Percentiles rank a stretch among this genome's conserved stretches.
Conservation (phyloP, 2,329 filamentous ascomycete species). For the Cryphonectria radicalis region DNA sequence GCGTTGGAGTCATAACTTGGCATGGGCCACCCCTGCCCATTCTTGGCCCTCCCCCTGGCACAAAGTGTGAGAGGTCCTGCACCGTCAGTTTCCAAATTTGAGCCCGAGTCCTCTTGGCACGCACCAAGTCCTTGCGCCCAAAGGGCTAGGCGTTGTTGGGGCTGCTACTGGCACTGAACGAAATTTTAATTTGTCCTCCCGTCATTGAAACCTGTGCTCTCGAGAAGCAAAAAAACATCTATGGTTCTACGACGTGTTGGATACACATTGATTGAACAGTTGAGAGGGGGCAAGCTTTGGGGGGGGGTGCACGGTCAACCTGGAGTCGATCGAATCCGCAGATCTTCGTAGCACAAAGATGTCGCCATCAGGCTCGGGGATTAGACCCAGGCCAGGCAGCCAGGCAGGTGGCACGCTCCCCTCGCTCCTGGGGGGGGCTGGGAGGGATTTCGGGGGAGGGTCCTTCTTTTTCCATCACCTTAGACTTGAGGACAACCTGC, state of each 20-base stretch:
- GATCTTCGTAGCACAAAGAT: background rate
- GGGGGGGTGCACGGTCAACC: background rate
- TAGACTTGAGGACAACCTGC: background rate
- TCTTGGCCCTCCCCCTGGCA: background rate
- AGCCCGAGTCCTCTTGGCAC: constrained; percentile 1
- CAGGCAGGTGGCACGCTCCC: background rate
- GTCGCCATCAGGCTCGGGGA: constrained; percentile 2
- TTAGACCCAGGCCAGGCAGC: background rate
- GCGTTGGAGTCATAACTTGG: background rate
- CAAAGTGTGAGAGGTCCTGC: background rate
- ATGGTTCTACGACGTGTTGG: too few relatives aligned
- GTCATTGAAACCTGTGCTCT: too few relatives aligned
- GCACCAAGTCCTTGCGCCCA: background rate
- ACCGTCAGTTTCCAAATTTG: constrained; percentile 1
- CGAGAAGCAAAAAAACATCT: too few relatives aligned
- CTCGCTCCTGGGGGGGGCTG: background rate
- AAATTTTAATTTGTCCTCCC: background rate
- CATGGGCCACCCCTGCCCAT: constrained; percentile 6
- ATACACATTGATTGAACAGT: background rate
- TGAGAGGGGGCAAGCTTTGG: background rate
- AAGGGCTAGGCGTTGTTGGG: background rate
- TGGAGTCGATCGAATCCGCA: background rate
- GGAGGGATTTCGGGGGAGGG: background rate
- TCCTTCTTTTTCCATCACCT: background rate
- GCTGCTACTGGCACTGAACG: background rate